Evolutionary conservation across 768 basidiomycete species (phyloP), one percentile per base, ranked within the genome.

Genomic region (Boletus vermiculosoides): DNA sequence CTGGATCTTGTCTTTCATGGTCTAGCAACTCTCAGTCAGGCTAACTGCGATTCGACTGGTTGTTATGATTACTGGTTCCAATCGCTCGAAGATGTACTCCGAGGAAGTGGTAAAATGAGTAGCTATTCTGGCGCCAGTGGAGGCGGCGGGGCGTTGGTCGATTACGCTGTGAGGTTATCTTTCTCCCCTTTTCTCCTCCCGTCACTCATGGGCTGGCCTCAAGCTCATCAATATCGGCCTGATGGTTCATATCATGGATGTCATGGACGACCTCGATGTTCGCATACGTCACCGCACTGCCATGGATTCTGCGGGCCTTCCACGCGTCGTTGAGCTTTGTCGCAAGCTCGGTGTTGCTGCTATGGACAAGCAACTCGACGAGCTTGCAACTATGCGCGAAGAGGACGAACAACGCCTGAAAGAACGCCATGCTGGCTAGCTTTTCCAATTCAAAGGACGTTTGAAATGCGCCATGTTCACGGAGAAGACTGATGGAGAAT

Each of bases 41-140:
- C 83, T 5, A 91, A 92, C 60, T 67, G 75, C 50, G 74, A 80
- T 50, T 82, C 78, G 15, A 77, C 78, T n/a, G 82, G 83, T 34
- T 82, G 77, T 52, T 98, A 92, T 69, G 86, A 86, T 59, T 94
- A 84, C 64, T 98, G 94, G 95, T 91, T 98, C 69, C 87, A 85
- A 63, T 87, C 86, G 0, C 76, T 95, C 61, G 89, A 93, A 61
- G 74, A 74, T 30, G 83, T 83, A 4, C 78, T 98, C n/a, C 80
- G 85, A 45, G 95, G 94, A 3, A 78, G 93, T 53, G 96, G 96
- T 2, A 88, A 87, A 70, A 94, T 97, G 92, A 97, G 97, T 1
- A 97, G 91, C 68, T 72, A 90, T 40, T 97, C 98, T 7, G 97
- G 83, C 55, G 76, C 80, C 58, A 83, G 82, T 45, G 84, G 87